Evolutionary conservation across 2,329 filamentous ascomycete genomes (phyloP), one percentile per base, ranked within the genome.

Genomic region (Monilinia polystroma): DNA sequence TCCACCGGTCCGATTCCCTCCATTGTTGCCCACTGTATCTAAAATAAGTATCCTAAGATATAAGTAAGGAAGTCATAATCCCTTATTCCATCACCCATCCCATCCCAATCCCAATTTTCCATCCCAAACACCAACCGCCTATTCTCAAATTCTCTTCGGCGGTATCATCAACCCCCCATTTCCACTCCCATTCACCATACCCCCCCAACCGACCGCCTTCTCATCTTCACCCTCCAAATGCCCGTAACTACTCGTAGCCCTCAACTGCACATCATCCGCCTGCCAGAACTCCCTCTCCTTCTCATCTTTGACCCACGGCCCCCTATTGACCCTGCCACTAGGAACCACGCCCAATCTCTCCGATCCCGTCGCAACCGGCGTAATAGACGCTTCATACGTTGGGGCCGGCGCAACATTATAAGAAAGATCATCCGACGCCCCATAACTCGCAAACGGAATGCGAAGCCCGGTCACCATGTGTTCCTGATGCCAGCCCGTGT

Each of bases 231-330:
- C 43, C 43, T 45, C 43, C 43, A 45, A 18, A 45, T 45, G 16
- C 43, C 43, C 43, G 20, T 45, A 45, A 45, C 43, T 45, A 45
- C 43, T 45, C 16, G 16, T 18, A 47, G 18, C 45, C 20, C 45
- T n/a, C 18, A 47, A n/a, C 18, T n/a, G 45, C 45, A 20, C 45
- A 47, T n/a, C 58, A 60, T 60, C 57, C 7, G 45, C 57, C 14
- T 51, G 45, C 58, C 58, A 60, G 1, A 16, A 11, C 14, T 35
- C 45, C 7, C 8, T n/a, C 4, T 18, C 14, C 14, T 60, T 60
- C 29, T 51, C 58, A 51, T 60, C 45, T 38, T 45, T 20, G 2
- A 60, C 29, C 58, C 58, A 60, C 8, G 58, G 58, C 38, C 58
- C 58, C 2, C 20, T 23, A 23, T 51, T 60, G 6, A 35, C 43